These are phyloP conservation scores for Phoma sp. DNA, from an alignment of 2,329 filamentous ascomycete genomes.

Conservation along the genomic window DNA sequence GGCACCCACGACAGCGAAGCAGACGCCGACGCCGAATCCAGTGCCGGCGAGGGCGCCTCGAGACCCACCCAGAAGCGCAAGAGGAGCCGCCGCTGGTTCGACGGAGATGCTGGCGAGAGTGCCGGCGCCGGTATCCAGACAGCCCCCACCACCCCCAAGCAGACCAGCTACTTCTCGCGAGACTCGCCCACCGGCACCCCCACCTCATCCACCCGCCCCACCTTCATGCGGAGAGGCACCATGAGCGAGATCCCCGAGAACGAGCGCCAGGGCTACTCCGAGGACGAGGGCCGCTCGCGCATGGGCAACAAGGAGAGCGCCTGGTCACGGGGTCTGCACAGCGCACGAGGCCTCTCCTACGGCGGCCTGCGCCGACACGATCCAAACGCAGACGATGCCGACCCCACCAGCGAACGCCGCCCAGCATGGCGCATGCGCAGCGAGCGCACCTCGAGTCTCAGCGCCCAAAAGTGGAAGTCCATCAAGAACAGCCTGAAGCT, in stretches of 20 bases:
- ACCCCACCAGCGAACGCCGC: slow-evolving; percentile 44
- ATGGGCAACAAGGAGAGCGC: slow-evolving; percentile 52
- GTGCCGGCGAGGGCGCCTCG: slow-evolving; percentile 70
- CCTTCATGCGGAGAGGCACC: slow-evolving; percentile 61
- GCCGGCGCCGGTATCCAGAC: slow-evolving; percentile 58
- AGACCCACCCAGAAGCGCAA: slow-evolving; percentile 63
- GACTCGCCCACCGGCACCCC: slow-evolving; percentile 47
- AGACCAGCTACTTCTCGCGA: slow-evolving; percentile 59
- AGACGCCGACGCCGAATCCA: slow-evolving; percentile 84
- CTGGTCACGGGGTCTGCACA: slow-evolving; percentile 55
- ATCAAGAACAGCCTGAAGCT: slow-evolving; percentile 89
- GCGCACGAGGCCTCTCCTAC: slow-evolving; percentile 56
- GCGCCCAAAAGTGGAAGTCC: slow-evolving; percentile 86
- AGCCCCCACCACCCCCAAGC: slow-evolving; percentile 70
- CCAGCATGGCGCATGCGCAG: slow-evolving; percentile 54
- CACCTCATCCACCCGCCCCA: slow-evolving; percentile 41
- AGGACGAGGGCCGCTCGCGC: slow-evolving; percentile 58
- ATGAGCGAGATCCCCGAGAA: slow-evolving; percentile 57
- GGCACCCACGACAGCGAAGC: slow-evolving; percentile 70
- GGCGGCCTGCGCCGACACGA: slow-evolving; percentile 46
- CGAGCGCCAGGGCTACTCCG: slow-evolving; percentile 55
- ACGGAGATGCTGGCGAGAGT: slow-evolving; percentile 47
- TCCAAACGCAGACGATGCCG: slow-evolving; percentile 37
- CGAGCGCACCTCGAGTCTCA: slow-evolving; percentile 55
- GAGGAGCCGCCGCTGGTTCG: slow-evolving; percentile 65